These are phyloP conservation scores for Schizonepeta tenuifolia DNA, from an alignment of 257 asterid species.

Conservation along the genomic window DNA sequence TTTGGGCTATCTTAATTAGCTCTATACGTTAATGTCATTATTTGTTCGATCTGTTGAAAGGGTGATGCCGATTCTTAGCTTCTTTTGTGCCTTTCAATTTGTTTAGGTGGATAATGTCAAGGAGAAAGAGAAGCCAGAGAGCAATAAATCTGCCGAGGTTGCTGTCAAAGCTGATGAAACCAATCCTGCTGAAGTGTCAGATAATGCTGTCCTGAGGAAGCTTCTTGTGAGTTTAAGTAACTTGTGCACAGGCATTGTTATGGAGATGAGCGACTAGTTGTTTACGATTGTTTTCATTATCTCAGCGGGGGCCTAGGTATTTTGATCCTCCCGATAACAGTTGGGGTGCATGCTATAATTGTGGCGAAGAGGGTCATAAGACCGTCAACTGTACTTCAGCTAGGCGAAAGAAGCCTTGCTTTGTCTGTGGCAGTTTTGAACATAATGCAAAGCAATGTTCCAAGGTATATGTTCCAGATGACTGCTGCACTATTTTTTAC, in stretches of 20 bases:
- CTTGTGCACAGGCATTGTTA: constrained; percentile 41
- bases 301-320: constrained; percentile 98
- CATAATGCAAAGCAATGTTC: constrained; percentile 81
- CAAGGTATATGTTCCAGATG: constrained; percentile 53
- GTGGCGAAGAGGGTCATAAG: constrained; percentile 96
- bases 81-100: constrained; percentile 14
- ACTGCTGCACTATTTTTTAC: neutral
- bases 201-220: constrained; percentile 72
- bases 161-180: constrained; percentile 46
- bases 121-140: constrained; percentile 47
- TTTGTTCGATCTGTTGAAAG: neutral
- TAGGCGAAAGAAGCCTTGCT: constrained; percentile 90
- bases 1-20: neutral
- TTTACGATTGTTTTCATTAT: constrained; percentile 46
- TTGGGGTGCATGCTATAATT: constrained; percentile 95
- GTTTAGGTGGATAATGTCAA: constrained; percentile 54
- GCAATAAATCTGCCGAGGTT: constrained; percentile 40
- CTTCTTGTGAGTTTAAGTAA: constrained; percentile 92
- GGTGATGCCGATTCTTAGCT: constrained; percentile 9
- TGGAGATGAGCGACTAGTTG: constrained; percentile 33
- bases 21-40: neutral
- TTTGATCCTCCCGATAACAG: constrained; percentile 92
- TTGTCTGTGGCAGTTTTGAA: constrained; percentile 90
- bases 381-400: constrained; percentile 79
- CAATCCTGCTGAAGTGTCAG: constrained; percentile 48